Conservation (phyloP, 2,329 filamentous ascomycete species). For the Cytospora mali region DNA sequence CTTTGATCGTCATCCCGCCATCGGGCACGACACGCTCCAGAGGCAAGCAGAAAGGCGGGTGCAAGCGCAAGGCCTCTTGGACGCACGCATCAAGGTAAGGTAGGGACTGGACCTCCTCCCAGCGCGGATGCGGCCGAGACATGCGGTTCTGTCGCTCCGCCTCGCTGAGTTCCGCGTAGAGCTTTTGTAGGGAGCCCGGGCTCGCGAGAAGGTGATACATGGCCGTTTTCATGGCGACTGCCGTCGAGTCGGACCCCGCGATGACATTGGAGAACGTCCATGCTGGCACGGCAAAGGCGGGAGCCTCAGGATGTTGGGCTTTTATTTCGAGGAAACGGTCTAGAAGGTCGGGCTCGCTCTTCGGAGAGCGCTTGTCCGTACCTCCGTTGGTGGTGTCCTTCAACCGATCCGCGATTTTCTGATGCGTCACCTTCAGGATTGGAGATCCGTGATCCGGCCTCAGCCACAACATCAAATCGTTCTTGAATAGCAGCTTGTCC, state of each 20-base stretch:
- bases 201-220: constrained; percentile 65
- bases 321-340: neutral
- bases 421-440: neutral
- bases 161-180: constrained; percentile 58
- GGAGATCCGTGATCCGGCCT: neutral
- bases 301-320: neutral
- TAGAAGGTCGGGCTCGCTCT: neutral
- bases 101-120: constrained; percentile 53
- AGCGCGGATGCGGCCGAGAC: constrained; percentile 32
- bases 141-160: constrained; percentile 44
- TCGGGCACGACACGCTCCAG: constrained; percentile 33
- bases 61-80: constrained; percentile 10
- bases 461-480: neutral
- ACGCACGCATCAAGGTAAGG: constrained; percentile 55
- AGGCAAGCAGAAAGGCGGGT: constrained; percentile 33
- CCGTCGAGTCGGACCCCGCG: constrained; percentile 65
- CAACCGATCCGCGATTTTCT: neutral
- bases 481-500: constrained; percentile 4
- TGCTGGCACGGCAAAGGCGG: neutral
- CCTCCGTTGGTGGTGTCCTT: neutral
- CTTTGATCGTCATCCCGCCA: constrained; percentile 27
- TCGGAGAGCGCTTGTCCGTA: neutral
- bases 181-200: constrained; percentile 48
- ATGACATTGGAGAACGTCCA: constrained; percentile 30
- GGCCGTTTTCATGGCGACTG: constrained; percentile 60